These are phyloP conservation scores for Butyriboletus appendiculatus DNA, from an alignment of 1,284 basidiomycete species.

Conservation along the genomic window DNA sequence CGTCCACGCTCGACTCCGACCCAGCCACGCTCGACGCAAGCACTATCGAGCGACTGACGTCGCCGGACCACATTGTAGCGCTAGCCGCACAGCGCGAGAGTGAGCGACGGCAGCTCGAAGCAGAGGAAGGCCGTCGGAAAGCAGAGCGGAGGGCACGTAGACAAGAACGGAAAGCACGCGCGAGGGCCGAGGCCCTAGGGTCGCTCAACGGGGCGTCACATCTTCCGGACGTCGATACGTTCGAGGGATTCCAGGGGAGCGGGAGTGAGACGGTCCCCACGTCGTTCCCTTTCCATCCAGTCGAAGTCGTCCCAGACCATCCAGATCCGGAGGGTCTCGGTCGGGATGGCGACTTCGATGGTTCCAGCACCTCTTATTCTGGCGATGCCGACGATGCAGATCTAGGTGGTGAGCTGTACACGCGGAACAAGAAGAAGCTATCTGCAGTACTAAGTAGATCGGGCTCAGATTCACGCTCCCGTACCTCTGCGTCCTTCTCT, in stretches of 20 bases:
- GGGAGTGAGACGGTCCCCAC: conserved; percentile 18
- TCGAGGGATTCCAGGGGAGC: conserved; percentile 63
- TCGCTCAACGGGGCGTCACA: conserved; percentile 35
- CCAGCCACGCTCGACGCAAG: conserved; percentile 60
- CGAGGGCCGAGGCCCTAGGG: conserved; percentile 41
- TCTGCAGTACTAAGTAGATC: conserved; percentile 37
- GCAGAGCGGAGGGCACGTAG: conserved; percentile 48
- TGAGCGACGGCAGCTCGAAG: conserved; percentile 33
- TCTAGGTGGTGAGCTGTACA: conserved; percentile 58
- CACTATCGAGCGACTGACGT: conserved; percentile 50
- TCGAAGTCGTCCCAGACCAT: background rate
- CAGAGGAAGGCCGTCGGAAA: conserved; percentile 44
- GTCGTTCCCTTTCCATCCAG: background rate
- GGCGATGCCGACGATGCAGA: conserved; percentile 56
- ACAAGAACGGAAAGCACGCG: conserved; percentile 49
- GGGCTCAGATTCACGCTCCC: conserved; percentile 59
- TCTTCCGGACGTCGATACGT: conserved; percentile 36
- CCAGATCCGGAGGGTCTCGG: background rate
- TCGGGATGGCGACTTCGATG: background rate
- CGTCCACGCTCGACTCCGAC: conserved; percentile 64
- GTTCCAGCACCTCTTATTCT: conserved; percentile 24
- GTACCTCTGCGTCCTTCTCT: conserved; percentile 53
- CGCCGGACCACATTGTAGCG: conserved; percentile 32
- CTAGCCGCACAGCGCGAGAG: conserved; percentile 37
- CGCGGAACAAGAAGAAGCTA: conserved; percentile 36